Conservation (phyloP, 2,329 filamentous ascomycete species). For the Talaromyces sp. region DNA sequence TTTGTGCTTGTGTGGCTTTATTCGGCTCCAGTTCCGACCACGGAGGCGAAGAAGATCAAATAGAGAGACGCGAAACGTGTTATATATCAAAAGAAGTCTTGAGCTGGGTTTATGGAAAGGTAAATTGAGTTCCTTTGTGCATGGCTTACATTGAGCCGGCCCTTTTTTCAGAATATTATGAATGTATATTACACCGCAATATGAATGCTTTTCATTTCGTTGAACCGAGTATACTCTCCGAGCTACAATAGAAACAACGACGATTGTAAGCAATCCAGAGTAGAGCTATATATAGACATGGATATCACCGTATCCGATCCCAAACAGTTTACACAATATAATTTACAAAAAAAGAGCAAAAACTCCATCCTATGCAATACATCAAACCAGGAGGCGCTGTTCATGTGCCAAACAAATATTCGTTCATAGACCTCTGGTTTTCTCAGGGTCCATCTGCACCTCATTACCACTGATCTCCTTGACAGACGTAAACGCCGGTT, state of each 20-base stretch:
- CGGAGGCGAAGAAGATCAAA: constrained; percentile 39
- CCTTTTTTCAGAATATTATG: neutral
- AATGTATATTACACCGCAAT: constrained; percentile 12
- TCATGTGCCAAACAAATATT: neutral
- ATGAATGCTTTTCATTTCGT: neutral
- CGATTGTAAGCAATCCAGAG: neutral
- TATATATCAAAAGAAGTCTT: constrained; percentile 1
- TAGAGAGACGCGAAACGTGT: constrained; percentile 4
- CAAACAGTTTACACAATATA: neutral
- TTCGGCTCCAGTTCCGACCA: constrained; percentile 52
- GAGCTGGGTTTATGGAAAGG: constrained; percentile 8
- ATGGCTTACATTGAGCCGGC: neutral
- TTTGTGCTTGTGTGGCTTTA: constrained; percentile 91
- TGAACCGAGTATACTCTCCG: neutral
- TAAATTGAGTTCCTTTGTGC: constrained; percentile 10
- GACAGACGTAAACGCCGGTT: constrained; percentile 65
- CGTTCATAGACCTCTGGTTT: constrained; percentile 38
- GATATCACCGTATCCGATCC: neutral
- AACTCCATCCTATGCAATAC: constrained; percentile 18
- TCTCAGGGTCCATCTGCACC: constrained; percentile 47
- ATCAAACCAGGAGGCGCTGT: neutral
- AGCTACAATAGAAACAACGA: neutral
- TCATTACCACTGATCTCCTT: constrained; percentile 67
- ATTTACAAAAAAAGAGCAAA: neutral
- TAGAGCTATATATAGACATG: constrained; percentile 5